These are phyloP conservation scores for Taxawa tesnikishii DNA, from an alignment of 2,329 filamentous ascomycete genomes.

Conservation along the genomic window DNA sequence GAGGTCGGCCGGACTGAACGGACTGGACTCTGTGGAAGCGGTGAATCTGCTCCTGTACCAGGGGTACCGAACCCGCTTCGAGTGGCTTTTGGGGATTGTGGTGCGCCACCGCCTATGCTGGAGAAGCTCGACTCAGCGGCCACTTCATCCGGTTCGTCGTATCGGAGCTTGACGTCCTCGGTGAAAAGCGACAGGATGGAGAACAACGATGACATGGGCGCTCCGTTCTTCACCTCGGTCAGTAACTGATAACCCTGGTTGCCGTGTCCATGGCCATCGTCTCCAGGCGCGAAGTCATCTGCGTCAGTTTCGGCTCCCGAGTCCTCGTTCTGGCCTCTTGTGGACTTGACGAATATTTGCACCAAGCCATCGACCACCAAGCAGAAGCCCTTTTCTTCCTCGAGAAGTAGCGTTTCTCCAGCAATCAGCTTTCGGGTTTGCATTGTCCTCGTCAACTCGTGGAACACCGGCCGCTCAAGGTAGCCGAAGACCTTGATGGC, in stretches of 20 bases:
- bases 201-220: conserved; percentile 96
- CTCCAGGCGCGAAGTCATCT: conserved; percentile 36
- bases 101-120: conserved; percentile 16
- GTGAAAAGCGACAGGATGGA: conserved; percentile 96
- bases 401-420: conserved; percentile 84
- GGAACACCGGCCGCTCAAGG: conserved; percentile 89
- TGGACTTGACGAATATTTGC: conserved; percentile 96
- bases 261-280: conserved; percentile 51
- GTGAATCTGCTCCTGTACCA: conserved; percentile 27
- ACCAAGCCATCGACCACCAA: conserved; percentile 92
- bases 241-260: conserved; percentile 87
- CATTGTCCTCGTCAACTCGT: conserved; percentile 95
- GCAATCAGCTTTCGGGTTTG: conserved; percentile 94
- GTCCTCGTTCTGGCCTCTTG: conserved; percentile 31
- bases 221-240: conserved; percentile 94
- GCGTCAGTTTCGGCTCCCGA: conserved; percentile 28
- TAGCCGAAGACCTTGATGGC: conserved; percentile 99
- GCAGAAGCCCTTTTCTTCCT: conserved; percentile 97
- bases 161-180: conserved; percentile 74
- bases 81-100: conserved; percentile 21
- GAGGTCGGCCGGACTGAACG: conserved; percentile 13
- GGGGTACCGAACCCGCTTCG: conserved; percentile 16
- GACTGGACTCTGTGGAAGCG: conserved; percentile 17
- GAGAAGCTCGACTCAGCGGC: not conserved
- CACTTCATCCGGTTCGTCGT: conserved; percentile 53